Evolutionary conservation across 202 grass and related monocot genomes (phyloP).

Genomic region (Schoenoplectus triqueter): DNA sequence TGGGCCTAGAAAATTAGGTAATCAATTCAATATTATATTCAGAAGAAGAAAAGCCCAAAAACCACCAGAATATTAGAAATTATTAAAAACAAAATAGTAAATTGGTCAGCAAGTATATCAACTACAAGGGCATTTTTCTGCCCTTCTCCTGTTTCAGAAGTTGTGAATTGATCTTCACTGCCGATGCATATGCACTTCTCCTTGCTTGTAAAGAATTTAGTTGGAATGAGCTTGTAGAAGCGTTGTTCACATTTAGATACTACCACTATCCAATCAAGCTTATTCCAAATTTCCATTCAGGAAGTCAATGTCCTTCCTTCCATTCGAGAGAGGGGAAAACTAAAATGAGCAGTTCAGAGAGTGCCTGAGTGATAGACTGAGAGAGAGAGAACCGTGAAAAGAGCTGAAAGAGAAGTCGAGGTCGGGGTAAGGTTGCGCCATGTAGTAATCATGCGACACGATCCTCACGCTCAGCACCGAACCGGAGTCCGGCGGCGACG

Average conservation of each 20-base stretch:
- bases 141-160: not conserved
- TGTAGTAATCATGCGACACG: constrained; percentile 91
- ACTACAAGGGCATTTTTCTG: not conserved
- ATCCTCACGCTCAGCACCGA: constrained; percentile 79
- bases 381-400: constrained; percentile 58
- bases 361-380: not conserved
- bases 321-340: not conserved
- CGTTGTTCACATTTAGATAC: not conserved
- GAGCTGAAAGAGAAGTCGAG: constrained; percentile 71
- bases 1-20: not conserved
- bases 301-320: not conserved
- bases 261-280: not conserved
- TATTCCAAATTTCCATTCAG: constrained; percentile 20
- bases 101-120: not conserved
- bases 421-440: constrained; percentile 70
- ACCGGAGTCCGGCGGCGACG: constrained; percentile 42
- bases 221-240: not conserved
- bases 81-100: not conserved
- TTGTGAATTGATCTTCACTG: not conserved
- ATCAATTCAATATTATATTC: not conserved
- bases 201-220: not conserved
- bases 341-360: not conserved
- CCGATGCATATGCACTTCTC: not conserved
- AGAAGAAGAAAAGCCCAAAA: not conserved
- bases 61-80: not conserved